A percentile compares a stretch with the other conserved stretches of the same genome.
phyloP scores from a whole-genome alignment of 768 basidiomycete species.

The Russula foetens region DNA sequence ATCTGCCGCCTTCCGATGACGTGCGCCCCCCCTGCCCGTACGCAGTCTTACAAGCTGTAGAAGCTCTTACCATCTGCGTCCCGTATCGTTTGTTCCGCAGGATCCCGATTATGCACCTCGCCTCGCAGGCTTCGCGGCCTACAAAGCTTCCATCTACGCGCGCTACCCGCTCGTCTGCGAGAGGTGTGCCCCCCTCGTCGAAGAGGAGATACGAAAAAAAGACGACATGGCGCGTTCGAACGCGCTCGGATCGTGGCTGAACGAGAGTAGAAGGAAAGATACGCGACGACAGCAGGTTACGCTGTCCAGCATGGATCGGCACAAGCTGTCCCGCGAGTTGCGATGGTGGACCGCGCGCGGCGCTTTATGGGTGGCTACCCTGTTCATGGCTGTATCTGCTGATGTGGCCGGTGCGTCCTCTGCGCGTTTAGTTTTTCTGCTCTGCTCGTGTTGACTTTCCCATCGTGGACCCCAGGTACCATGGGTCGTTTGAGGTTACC shows the following conservation, averaged over 20 bases:
- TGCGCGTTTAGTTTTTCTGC: not conserved
- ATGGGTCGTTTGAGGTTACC: constrained; percentile 4
- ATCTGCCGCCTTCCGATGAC: constrained; percentile 62
- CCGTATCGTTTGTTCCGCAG: constrained; percentile 32
- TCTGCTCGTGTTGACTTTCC: not conserved
- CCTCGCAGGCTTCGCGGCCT: constrained; percentile 56
- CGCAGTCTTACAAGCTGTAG: not conserved
- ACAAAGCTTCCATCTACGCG: constrained; percentile 62
- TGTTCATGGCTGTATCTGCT: constrained; percentile 35
- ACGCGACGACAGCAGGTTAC: constrained; percentile 43
- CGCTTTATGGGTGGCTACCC: constrained; percentile 48
- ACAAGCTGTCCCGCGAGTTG: constrained; percentile 42
- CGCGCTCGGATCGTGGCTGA: constrained; percentile 66
- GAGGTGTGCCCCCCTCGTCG: constrained; percentile 66
- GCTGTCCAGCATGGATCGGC: constrained; percentile 33
- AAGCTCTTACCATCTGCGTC: not conserved
- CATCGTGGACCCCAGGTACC: not conserved
- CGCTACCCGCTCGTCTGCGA: constrained; percentile 88
- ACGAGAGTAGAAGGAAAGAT: constrained; percentile 57
- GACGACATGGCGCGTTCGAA: constrained; percentile 75
- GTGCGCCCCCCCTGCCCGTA: constrained; percentile 36
- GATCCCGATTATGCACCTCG: constrained; percentile 63
- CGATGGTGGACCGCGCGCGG: constrained; percentile 66
- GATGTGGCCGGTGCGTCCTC: constrained; percentile 39
- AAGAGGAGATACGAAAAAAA: constrained; percentile 70